Base-by-base conservation (phyloP, 2,329 filamentous ascomycete genomes). In the Fusarium anthophilum region DNA sequence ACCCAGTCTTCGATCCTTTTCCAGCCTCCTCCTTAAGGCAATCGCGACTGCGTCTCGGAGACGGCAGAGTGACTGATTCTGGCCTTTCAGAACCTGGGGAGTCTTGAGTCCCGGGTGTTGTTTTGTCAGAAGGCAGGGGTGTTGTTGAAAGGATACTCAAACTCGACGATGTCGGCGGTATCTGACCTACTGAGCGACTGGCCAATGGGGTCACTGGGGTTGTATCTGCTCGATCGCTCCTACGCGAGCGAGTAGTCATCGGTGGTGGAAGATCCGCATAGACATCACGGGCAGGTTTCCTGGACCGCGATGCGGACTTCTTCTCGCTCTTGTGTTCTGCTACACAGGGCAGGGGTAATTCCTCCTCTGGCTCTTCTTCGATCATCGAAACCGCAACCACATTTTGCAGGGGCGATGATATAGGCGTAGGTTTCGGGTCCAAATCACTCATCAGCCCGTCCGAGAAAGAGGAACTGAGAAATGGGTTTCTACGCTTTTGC, bases 81-180 rank as follows among this genome's bases (percentile, higher is more conserved):
- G 59, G 62, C 59, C 50, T 70, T 20, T 77, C 67, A n/a, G 79
- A 79, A 17, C 50, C 44, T 5, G 70, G 61, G 1, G 83, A 83
- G 8, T 80, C 79, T 38, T 81, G 80, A 4, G 80, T 84, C 22
- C 76, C 79, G 3, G 83, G 81, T 6, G 82, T 82, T 8, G 81
- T 83, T 41, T 81, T 81, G 41, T 77, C 78, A 4, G 84, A 84
- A 7, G 81, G 71, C 2, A 72, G 70, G 6, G 86, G 85, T 1
- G 86, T 86, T 2, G 79, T 76, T 4, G 83, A 82, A 20, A 86
- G 69, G 28, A 80, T 73, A 62, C 83, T 86, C 17, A 87, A 77
- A 10, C 81, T 82, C 6, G 85, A 86, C 6, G 80, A 82, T 6
- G 82, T 75, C 8, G 65, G 72, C 41, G 53, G 17, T 5, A 51